Evolutionary conservation across 345 rosid genomes (phyloP).

Genomic region (Syzygium aromaticum): DNA sequence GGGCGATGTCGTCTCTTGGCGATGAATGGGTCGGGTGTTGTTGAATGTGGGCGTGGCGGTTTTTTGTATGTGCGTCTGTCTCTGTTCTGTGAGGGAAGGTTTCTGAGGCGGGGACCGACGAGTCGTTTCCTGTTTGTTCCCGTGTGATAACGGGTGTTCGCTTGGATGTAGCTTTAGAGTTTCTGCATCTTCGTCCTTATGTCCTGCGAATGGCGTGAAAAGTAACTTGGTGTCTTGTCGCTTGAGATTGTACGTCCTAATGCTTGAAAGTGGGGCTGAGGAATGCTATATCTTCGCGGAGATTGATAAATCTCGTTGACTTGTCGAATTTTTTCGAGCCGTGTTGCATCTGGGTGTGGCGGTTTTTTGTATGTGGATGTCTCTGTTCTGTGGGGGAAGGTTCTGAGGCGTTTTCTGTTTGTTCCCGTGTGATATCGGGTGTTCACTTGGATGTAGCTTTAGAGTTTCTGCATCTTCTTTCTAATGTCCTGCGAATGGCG

Average conservation of each 20-base stretch:
- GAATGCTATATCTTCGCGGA: background rate
- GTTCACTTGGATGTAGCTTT: no score
- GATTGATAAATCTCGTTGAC: no score
- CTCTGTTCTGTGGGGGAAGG: no score
- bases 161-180: no score
- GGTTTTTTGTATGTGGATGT: no score
- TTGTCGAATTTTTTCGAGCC: no score
- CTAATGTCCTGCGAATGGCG: no score
- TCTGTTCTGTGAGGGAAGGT: background rate
- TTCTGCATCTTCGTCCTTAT: background rate
- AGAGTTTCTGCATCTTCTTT: no score
- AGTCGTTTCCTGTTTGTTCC: background rate
- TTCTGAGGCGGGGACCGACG: background rate
- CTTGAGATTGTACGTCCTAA: background rate
- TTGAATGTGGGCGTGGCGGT: background rate
- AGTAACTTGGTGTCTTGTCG: background rate
- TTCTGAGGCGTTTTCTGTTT: no score
- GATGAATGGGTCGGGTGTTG: background rate
- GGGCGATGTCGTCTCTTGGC: no score
- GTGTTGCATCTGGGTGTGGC: no score
- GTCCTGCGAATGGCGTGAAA: background rate
- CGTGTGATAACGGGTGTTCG: background rate
- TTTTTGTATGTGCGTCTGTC: background rate
- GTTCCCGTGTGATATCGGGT: no score
- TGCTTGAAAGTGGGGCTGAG: background rate